A percentile compares a stretch with the other conserved stretches of the same genome.
phyloP scores from a whole-genome alignment of 2,329 filamentous ascomycete genomes.

The Hirsutella thompsonii region DNA sequence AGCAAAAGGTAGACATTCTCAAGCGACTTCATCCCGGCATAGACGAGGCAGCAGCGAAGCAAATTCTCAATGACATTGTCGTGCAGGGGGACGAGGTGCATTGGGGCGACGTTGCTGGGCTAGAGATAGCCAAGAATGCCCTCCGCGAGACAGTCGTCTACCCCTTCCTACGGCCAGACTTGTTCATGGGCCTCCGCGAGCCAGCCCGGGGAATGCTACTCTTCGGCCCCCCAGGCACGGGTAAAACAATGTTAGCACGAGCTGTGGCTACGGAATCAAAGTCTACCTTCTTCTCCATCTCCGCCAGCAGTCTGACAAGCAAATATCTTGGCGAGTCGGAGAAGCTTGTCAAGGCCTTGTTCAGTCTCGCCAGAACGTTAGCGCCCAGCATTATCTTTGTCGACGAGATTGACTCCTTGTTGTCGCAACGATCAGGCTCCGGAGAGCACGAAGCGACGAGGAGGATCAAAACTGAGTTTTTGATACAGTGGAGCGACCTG shows the following conservation, averaged over 20 bases:
- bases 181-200: conserved; percentile 91
- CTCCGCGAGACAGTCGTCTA: conserved; percentile 95
- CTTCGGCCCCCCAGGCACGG: conserved; percentile 21
- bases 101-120: conserved; percentile 85
- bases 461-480: conserved; percentile 92
- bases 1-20: conserved; percentile 50
- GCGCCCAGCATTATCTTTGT: conserved; percentile 97
- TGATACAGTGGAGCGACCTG: conserved; percentile 94
- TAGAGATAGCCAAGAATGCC: conserved; percentile 82
- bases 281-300: conserved; percentile 95
- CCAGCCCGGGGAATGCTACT: conserved; percentile 90
- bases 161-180: conserved; percentile 83
- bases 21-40: conserved; percentile 71
- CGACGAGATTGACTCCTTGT: conserved; percentile 90
- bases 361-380: conserved; percentile 74
- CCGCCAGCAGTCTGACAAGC: conserved; percentile 82
- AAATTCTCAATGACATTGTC: conserved; percentile 93
- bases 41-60: conserved; percentile 70
- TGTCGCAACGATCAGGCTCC: conserved; percentile 70
- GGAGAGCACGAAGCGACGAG: conserved; percentile 88
- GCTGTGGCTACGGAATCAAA: conserved; percentile 85
- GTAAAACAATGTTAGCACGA: conserved; percentile 38
- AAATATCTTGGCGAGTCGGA: conserved; percentile 96
- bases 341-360: conserved; percentile 87
- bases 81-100: conserved; percentile 89